A percentile compares a stretch with the other conserved stretches of the same genome.
phyloP scores from a whole-genome alignment of 2,329 filamentous ascomycete genomes.

The Juglanconis oblonga region DNA sequence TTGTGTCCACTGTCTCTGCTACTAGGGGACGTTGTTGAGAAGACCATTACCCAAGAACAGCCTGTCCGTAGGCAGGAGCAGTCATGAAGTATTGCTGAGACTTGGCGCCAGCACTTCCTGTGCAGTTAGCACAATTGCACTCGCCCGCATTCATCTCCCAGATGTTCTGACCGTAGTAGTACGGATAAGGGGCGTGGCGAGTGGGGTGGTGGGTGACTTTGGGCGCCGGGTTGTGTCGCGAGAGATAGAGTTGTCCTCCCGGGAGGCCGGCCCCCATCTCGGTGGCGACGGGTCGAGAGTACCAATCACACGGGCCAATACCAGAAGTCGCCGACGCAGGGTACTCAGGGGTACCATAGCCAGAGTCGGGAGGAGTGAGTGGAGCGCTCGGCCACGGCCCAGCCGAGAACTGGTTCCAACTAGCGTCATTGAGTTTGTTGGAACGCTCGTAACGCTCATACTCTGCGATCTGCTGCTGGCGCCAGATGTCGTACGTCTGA shows the following conservation, averaged over 20 bases:
- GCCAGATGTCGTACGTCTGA: slow-evolving; percentile 41
- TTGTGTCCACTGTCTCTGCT: not conserved
- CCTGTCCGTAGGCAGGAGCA: slow-evolving; percentile 46
- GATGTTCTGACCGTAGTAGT: slow-evolving; percentile 42
- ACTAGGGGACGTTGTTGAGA: not conserved
- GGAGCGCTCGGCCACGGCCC: slow-evolving; percentile 39
- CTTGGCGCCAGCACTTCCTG: slow-evolving; percentile 40
- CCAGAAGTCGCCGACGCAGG: slow-evolving; percentile 52
- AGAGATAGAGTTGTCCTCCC: slow-evolving; percentile 19
- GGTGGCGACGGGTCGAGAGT: slow-evolving; percentile 36
- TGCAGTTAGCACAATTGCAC: slow-evolving; percentile 48
- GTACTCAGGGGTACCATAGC: slow-evolving; percentile 60
- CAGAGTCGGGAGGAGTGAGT: slow-evolving; percentile 59
- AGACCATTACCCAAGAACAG: slow-evolving; percentile 47
- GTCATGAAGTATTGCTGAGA: slow-evolving; percentile 45
- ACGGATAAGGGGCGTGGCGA: slow-evolving; percentile 41
- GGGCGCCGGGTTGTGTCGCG: slow-evolving; percentile 29
- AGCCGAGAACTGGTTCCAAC: slow-evolving; percentile 40
- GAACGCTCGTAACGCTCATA: slow-evolving; percentile 38
- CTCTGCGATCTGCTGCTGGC: slow-evolving; percentile 54
- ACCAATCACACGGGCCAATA: slow-evolving; percentile 56
- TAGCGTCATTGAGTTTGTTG: slow-evolving; percentile 35
- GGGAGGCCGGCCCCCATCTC: slow-evolving; percentile 40
- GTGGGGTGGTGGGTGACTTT: slow-evolving; percentile 39
- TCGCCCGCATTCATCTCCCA: slow-evolving; percentile 53